phyloP scores from a whole-genome alignment of 805 yeast species.

The Wickerhamiella shivajii region DNA sequence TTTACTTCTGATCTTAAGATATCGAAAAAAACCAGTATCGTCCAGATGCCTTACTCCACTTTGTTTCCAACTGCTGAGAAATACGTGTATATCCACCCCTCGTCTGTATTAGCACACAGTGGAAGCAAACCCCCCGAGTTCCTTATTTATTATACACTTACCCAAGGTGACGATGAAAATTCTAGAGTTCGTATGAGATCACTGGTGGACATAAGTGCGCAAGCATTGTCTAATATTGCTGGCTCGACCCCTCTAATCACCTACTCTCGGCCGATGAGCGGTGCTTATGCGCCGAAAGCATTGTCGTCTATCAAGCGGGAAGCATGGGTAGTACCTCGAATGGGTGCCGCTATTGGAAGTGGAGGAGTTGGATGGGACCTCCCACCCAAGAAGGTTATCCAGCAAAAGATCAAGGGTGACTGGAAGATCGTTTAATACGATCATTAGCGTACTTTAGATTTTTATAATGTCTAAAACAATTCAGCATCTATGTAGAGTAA shows the following conservation, averaged over 20 bases:
- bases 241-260: conserved; percentile 57
- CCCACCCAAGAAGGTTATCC: conserved; percentile 64
- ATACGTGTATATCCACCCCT: conserved; percentile 66
- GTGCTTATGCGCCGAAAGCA: conserved; percentile 71
- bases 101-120: conserved; percentile 42
- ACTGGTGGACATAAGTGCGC: conserved; percentile 59
- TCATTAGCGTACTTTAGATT: neutral
- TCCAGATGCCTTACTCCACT: conserved; percentile 41
- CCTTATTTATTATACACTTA: conserved; percentile 58
- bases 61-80: conserved; percentile 30
- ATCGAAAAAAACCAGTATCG: conserved; percentile 40
- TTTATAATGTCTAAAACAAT: neutral
- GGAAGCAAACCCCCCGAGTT: conserved; percentile 68
- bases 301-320: conserved; percentile 55
- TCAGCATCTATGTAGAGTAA: neutral
- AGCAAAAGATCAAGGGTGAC: conserved; percentile 46
- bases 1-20: conserved; percentile 46
- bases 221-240: conserved; percentile 65
- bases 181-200: conserved; percentile 50
- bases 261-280: conserved; percentile 83
- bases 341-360: conserved; percentile 69
- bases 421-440: conserved; percentile 33
- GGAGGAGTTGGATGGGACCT: conserved; percentile 90
- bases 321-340: conserved; percentile 80
- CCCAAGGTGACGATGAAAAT: conserved; percentile 32